A percentile compares a stretch with the other conserved stretches of the same genome.
Evolutionary conservation across 2,329 filamentous ascomycete species (phyloP).

Genomic region (Pseudohalonectria lignicola): DNA sequence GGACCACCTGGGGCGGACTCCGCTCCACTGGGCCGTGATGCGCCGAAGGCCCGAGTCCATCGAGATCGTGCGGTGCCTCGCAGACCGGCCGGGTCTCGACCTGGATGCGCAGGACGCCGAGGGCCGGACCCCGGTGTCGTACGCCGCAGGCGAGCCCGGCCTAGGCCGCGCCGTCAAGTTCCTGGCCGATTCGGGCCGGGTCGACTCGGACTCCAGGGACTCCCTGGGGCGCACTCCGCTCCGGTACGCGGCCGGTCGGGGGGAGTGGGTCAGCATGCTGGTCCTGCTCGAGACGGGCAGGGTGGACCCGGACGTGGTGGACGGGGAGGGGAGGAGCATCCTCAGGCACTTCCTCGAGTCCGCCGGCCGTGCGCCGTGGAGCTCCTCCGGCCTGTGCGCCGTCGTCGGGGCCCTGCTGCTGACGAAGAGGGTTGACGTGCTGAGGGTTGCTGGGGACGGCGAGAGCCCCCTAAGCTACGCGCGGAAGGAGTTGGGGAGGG

Average conservation of each 20-base stretch:
- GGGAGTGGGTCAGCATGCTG: not conserved
- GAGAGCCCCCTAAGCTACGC: not conserved
- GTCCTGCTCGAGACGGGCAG: not conserved
- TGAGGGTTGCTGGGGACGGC: constrained; percentile 1
- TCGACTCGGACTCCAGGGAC: not conserved
- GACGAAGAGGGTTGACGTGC: not conserved
- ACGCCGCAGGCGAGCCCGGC: not conserved
- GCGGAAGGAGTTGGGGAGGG: not conserved
- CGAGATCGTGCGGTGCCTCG: no score
- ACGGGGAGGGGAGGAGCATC: not conserved
- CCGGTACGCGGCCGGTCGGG: not conserved
- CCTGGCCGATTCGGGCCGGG: not conserved
- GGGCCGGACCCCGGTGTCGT: not conserved
- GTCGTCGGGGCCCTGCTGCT: not conserved
- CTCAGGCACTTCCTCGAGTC: not conserved
- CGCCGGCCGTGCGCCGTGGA: not conserved
- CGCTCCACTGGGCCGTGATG: no score
- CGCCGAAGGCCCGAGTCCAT: no score
- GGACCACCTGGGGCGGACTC: no score
- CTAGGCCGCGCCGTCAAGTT: not conserved
- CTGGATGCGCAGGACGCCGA: not conserved
- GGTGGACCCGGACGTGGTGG: not conserved
- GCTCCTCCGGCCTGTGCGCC: not conserved
- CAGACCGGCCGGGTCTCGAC: no score
- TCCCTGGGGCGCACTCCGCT: not conserved